Base-by-base conservation (phyloP, 2,329 filamentous ascomycete species). In the Penicillium corylophilum region DNA sequence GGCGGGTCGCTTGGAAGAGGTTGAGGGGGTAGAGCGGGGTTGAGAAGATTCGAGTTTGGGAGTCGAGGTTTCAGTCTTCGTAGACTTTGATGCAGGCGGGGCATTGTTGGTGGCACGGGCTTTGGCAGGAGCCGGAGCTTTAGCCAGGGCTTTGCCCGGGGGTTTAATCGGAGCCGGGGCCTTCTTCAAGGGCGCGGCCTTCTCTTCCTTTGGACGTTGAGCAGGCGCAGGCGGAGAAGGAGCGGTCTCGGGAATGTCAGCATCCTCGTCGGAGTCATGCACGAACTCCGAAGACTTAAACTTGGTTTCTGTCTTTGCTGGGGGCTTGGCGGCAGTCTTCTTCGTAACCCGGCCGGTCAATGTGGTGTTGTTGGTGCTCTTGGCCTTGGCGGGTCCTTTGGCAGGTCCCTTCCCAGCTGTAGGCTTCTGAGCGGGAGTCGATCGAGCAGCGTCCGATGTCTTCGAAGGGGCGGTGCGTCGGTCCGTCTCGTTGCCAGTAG, bases 241-340 rank as follows among this genome's bases (percentile, higher is more conserved):
- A 23, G 59, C 45, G 22, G 57, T 63, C 56, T 75, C 71, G 12
- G 62, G 58, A 53, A 74, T 69, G 33, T 76, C 77, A 42, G 74
- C 71, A 41, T 79, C 75, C 42, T 76, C 75, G 44, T 79, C 76
- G 1, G 80, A 82, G 59, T 79, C 77, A 48, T 79, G 72, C 20
- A 82, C 77, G 46, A 76, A 75, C 63, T 82, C 79, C 1, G 76
- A 75, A 8, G 79, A 82, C 63, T 82, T 82, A 68, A 78, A 74
- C 59, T 79, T 76, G 43, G 64, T 65, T 43, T 75, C 74, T 24
- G 64, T 55, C 53, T 74, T 74, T n/a, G 68, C 54, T 18, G 64
- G 57, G 2, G 70, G 50, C 53, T 70, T 71, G 47, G 67, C 66
- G 45, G 69, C 75, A 15, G 76, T 70, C 64, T 79, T 80, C 60